Evolutionary conservation across 2,329 filamentous ascomycete species (phyloP).

Genomic region (Pseudopithomyces chartarum): DNA sequence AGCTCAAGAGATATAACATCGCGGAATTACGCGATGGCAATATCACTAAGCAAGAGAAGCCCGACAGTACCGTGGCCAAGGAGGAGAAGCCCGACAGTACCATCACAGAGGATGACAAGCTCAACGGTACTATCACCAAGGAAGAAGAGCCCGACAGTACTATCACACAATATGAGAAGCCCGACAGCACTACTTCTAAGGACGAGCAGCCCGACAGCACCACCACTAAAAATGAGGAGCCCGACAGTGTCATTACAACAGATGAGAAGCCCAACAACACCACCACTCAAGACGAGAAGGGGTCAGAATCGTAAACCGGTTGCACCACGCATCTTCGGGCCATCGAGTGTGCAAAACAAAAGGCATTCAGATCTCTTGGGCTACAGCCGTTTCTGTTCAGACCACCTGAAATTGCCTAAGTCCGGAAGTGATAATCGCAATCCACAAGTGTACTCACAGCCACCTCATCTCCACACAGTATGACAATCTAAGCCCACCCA

Average conservation of each 20-base stretch:
- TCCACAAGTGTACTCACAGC: slow-evolving; percentile 23
- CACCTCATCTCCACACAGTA: slow-evolving; percentile 14
- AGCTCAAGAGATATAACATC: slow-evolving; percentile 77
- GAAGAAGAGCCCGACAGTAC: too few species aligned
- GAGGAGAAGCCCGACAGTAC: too few species aligned
- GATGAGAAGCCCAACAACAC: too few species aligned
- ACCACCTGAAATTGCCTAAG: slow-evolving; percentile 17
- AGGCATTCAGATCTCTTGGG: background rate
- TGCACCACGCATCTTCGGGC: too few species aligned
- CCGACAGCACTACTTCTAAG: too few species aligned
- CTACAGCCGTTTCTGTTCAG: background rate
- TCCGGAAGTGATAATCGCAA: slow-evolving; percentile 21
- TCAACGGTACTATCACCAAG: background rate
- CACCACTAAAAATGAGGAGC: too few species aligned
- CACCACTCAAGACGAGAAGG: background rate
- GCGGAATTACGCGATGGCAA: slow-evolving; percentile 69
- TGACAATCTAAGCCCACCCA: slow-evolving; percentile 12
- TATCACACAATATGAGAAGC: too few species aligned
- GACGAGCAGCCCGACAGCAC: too few species aligned
- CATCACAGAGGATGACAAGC: too few species aligned
- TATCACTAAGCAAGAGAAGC: slow-evolving; percentile 3
- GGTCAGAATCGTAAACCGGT: slow-evolving; percentile 4
- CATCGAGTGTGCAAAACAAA: background rate
- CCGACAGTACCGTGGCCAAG: too few species aligned
- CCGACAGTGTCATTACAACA: too few species aligned